Percentiles rank a stretch among this genome's conserved stretches.
These are phyloP conservation scores for Nepenthes alata DNA, from an alignment of 179 eudicot genomes.

Conservation along the genomic window DNA sequence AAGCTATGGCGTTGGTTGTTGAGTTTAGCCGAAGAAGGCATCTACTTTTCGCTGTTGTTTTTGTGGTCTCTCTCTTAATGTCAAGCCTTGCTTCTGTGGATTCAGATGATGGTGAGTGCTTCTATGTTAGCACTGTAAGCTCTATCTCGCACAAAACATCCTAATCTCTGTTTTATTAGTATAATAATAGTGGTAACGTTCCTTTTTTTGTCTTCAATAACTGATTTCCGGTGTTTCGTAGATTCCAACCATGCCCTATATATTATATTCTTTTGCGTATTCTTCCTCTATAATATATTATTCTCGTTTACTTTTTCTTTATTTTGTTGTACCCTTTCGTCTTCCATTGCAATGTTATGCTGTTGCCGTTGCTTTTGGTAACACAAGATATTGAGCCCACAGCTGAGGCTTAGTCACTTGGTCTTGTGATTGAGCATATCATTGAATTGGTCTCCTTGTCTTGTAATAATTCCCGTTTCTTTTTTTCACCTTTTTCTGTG, in stretches of 20 bases:
- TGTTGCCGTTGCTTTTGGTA: slow-evolving; percentile 13
- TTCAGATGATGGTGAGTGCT: slow-evolving; percentile 62
- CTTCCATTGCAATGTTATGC: neutral
- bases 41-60: slow-evolving; percentile 7
- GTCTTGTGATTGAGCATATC: slow-evolving; percentile 13
- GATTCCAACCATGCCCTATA: neutral
- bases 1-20: slow-evolving; percentile 20
- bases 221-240: neutral
- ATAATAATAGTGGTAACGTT: slow-evolving; percentile 8
- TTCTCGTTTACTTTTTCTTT: neutral
- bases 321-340: neutral
- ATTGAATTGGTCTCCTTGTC: neutral
- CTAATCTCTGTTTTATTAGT: slow-evolving; percentile 10
- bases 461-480: neutral
- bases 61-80: slow-evolving; percentile 17
- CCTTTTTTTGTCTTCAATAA: slow-evolving; percentile 19
- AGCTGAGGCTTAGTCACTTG: slow-evolving; percentile 9
- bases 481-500: slow-evolving; percentile 1
- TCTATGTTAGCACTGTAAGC: neutral
- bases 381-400: slow-evolving; percentile 3
- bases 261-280: neutral
- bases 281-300: neutral
- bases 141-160: neutral
- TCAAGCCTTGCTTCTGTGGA: slow-evolving; percentile 31
- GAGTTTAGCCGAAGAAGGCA: slow-evolving; percentile 14